Percentiles rank a stretch among this genome's conserved stretches.
Evolutionary conservation across 2,329 filamentous ascomycete species (phyloP).

Genomic region (Colletotrichum gigasporum): DNA sequence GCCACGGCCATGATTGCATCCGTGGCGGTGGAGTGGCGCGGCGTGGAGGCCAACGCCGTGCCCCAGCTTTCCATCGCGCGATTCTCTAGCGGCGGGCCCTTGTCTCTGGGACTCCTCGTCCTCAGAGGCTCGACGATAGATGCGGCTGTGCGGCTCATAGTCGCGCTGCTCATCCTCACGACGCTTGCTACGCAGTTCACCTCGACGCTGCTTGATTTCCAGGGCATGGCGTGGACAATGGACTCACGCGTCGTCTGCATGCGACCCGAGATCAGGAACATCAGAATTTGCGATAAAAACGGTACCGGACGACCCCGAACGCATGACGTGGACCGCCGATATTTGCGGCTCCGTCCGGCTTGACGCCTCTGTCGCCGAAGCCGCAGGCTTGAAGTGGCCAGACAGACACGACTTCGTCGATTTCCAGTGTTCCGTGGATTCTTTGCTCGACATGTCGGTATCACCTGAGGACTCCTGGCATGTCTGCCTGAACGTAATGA

Average conservation of each 20-base stretch:
- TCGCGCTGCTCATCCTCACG: neutral
- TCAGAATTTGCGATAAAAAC: neutral
- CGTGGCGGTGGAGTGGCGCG: constrained; percentile 3
- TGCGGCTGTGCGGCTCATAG: neutral
- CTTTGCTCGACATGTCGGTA: neutral
- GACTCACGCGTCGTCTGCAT: neutral
- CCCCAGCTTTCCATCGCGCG: neutral
- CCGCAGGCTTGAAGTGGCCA: neutral
- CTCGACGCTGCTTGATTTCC: neutral
- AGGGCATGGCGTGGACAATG: neutral
- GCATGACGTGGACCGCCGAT: too few species aligned
- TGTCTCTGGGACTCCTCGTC: neutral
- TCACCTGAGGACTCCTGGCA: neutral
- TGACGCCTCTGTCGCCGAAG: neutral
- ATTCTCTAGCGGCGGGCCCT: neutral
- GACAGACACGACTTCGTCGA: neutral
- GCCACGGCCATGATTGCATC: constrained; percentile 18
- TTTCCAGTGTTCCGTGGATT: neutral
- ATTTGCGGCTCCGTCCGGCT: neutral
- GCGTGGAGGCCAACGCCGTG: neutral
- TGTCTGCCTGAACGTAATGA: neutral
- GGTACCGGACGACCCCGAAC: too few species aligned
- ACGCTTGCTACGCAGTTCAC: neutral
- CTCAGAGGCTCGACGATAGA: neutral
- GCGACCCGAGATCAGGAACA: neutral